Evolutionary conservation across 2,329 filamentous ascomycete genomes (phyloP).

Genomic region (Fusarium hainanense): DNA sequence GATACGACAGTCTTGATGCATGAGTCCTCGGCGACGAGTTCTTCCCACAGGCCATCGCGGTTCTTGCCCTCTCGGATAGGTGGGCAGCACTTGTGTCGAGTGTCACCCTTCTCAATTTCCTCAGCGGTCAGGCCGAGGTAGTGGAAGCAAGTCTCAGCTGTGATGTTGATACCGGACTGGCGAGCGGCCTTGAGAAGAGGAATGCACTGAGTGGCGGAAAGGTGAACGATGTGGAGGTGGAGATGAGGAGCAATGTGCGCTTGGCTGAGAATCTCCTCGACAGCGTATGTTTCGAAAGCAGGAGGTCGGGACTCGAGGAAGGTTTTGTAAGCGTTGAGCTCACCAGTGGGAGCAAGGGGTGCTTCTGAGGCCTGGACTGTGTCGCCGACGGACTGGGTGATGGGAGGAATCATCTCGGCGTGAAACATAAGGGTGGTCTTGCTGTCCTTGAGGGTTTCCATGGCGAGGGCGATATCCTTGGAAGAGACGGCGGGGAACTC

Average conservation of each 20-base stretch:
- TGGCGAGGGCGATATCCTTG: conserved; percentile 80
- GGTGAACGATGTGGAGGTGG: conserved; percentile 91
- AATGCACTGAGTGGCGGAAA: conserved; percentile 89
- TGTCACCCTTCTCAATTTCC: conserved; percentile 84
- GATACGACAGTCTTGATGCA: conserved; percentile 93
- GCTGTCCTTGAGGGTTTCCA: conserved; percentile 81
- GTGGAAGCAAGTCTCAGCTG: conserved; percentile 95
- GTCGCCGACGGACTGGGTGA: conserved; percentile 81
- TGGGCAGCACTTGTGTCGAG: conserved; percentile 93
- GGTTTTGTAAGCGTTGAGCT: conserved; percentile 82
- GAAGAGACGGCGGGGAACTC: conserved; percentile 94
- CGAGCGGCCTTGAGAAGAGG: conserved; percentile 82
- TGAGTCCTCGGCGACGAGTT: conserved; percentile 76
- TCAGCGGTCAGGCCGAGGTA: conserved; percentile 89
- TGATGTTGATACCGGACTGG: conserved; percentile 80
- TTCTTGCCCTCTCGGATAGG: conserved; percentile 86
- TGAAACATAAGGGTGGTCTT: conserved; percentile 98
- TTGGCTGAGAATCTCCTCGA: conserved; percentile 85
- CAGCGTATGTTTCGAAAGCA: conserved; percentile 89
- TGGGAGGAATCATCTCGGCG: conserved; percentile 96
- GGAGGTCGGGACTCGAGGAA: conserved; percentile 93
- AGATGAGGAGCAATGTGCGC: conserved; percentile 83
- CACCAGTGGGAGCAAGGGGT: conserved; percentile 76
- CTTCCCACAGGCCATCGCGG: conserved; percentile 87
- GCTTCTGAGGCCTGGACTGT: conserved; percentile 76